These are phyloP conservation scores for Talaromyces nanjingensis DNA, from an alignment of 495 filamentous ascomycete species.

Conservation along the genomic window DNA sequence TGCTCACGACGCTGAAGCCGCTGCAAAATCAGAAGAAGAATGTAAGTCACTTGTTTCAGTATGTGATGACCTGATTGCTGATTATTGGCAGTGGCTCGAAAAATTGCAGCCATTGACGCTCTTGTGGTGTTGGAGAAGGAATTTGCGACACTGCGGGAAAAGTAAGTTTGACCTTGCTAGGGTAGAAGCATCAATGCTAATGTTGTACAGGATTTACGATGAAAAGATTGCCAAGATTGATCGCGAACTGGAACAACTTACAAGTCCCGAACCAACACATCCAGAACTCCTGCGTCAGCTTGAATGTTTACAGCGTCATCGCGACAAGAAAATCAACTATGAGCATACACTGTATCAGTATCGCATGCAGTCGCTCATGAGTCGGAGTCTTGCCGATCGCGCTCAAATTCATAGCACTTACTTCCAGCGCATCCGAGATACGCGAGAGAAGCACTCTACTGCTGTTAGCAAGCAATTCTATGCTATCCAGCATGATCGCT, in stretches of 20 bases:
- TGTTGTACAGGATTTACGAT: constrained; percentile 63
- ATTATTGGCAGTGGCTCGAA: constrained; percentile 56
- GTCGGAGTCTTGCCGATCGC: constrained; percentile 68
- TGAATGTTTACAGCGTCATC: constrained; percentile 71
- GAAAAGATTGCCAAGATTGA: constrained; percentile 76
- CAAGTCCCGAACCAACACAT: constrained; percentile 69
- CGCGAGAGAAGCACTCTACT: constrained; percentile 72
- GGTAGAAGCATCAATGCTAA: constrained; percentile 11
- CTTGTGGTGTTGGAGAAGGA: constrained; percentile 71
- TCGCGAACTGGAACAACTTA: constrained; percentile 76
- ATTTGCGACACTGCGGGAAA: constrained; percentile 78
- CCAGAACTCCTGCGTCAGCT: constrained; percentile 83
- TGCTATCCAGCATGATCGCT: constrained; percentile 82
- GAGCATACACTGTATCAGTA: constrained; percentile 66
- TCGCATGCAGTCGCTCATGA: constrained; percentile 62
- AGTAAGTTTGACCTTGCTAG: constrained; percentile 45
- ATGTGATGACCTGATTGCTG: constrained; percentile 5
- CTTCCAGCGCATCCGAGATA: constrained; percentile 73
- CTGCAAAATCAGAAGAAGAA: constrained; percentile 55
- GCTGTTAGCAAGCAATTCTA: constrained; percentile 79
- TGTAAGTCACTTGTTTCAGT: constrained; percentile 43
- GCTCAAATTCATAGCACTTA: constrained; percentile 80
- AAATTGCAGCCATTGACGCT: constrained; percentile 74
- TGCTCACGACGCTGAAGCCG: constrained; percentile 31
- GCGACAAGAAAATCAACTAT: constrained; percentile 69